These are phyloP conservation scores for Scedosporium boydii DNA, from an alignment of 2,329 filamentous ascomycete species.

Conservation along the genomic window DNA sequence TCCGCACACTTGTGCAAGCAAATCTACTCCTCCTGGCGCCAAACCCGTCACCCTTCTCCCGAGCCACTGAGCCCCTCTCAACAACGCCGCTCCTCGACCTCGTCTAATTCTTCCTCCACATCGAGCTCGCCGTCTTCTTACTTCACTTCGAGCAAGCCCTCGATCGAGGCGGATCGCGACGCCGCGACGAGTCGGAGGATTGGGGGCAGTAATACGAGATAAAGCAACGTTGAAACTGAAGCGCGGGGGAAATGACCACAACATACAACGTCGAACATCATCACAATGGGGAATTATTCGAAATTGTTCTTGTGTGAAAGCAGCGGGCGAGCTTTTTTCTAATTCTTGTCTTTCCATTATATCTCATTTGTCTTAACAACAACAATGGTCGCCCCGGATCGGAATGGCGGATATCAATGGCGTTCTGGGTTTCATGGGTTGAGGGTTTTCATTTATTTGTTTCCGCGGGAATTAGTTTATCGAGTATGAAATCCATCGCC, in stretches of 20 bases:
- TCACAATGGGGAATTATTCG: background rate
- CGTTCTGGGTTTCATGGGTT: background rate
- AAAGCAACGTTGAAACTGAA: conserved; percentile 14
- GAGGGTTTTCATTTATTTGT: no score
- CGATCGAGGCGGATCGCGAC: background rate
- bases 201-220: background rate
- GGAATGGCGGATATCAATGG: background rate
- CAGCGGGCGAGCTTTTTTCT: background rate
- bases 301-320: conserved; percentile 4
- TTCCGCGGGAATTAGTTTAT: no score
- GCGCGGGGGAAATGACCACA: background rate
- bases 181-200: background rate
- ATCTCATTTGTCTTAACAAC: background rate
- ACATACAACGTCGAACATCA: no score
- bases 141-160: background rate
- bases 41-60: conserved; percentile 32
- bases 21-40: conserved; percentile 49
- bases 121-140: background rate
- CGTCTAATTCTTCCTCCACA: conserved; percentile 13
- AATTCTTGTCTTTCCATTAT: conserved; percentile 5
- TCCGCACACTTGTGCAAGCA: conserved; percentile 52
- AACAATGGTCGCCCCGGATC: background rate
- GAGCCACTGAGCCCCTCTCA: conserved; percentile 14
- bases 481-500: no score
- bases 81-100: conserved; percentile 15